Evolutionary conservation across 805 yeast genomes (phyloP).

Genomic region (Babjeviella inositovora): DNA sequence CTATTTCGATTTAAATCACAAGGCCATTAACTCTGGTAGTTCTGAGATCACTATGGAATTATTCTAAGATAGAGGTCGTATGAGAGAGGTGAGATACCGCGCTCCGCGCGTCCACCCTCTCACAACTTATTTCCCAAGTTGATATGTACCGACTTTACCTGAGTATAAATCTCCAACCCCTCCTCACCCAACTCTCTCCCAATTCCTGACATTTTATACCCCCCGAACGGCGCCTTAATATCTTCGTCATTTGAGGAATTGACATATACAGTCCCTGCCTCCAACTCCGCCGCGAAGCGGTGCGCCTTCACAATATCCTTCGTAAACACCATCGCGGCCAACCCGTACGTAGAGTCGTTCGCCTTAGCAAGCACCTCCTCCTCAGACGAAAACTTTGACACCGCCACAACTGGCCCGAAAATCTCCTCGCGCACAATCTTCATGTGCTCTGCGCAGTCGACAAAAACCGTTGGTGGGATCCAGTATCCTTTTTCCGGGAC

Average conservation of each 20-base stretch:
- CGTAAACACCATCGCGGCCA: conserved; percentile 74
- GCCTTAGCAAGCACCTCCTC: conserved; percentile 58
- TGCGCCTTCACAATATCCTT: conserved; percentile 52
- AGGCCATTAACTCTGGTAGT: too few species aligned
- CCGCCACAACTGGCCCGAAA: conserved; percentile 73
- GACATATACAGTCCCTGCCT: conserved; percentile 58
- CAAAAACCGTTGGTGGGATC: conserved; percentile 63
- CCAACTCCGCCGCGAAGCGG: conserved; percentile 37
- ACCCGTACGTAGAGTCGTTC: conserved; percentile 61
- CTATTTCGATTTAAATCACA: too few species aligned
- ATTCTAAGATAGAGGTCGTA: too few species aligned
- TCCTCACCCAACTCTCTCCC: conserved; percentile 73
- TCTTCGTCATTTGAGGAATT: conserved; percentile 56
- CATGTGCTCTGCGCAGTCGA: conserved; percentile 51
- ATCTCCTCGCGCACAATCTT: conserved; percentile 66
- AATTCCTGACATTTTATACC: conserved; percentile 63
- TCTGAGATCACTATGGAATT: too few species aligned
- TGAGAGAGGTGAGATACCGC: too few species aligned
- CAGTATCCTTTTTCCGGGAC: conserved; percentile 39
- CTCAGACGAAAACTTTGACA: conserved; percentile 47
- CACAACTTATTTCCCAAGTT: conserved; percentile 27
- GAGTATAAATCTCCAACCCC: conserved; percentile 57
- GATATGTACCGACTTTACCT: conserved; percentile 52
- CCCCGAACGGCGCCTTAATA: conserved; percentile 63
- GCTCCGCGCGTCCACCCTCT: too few species aligned